Evolutionary conservation across 2,329 filamentous ascomycete species (phyloP).

Genomic region (Microcyclospora tardicrescens): DNA sequence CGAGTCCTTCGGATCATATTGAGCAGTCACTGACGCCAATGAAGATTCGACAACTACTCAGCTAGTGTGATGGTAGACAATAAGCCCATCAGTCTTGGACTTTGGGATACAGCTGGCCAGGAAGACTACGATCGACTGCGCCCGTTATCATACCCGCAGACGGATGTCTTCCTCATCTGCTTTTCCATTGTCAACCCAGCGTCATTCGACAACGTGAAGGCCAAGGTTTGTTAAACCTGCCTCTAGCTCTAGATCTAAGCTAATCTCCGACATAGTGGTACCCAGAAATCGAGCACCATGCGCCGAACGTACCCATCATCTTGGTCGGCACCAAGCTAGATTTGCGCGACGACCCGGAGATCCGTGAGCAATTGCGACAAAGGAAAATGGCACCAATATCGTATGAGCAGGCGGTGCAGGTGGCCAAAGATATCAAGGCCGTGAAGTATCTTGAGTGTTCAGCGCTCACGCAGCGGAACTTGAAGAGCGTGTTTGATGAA

Average conservation of each 20-base stretch:
- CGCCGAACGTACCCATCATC: constrained; percentile 89
- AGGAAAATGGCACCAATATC: constrained; percentile 97
- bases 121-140: constrained; percentile 95
- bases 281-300: constrained; percentile 94
- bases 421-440: constrained; percentile 87
- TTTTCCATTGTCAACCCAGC: constrained; percentile 97
- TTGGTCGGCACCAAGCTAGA: constrained; percentile 95
- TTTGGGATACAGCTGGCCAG: constrained; percentile 98
- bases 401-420: constrained; percentile 78
- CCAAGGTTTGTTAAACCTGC: constrained; percentile 54
- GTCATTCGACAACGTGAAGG: constrained; percentile 97
- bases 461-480: constrained; percentile 84
- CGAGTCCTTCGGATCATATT: neutral
- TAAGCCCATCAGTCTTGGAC: constrained; percentile 87
- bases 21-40: constrained; percentile 8
- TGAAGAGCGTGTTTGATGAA: constrained; percentile 98
- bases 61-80: constrained; percentile 98
- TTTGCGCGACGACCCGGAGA: constrained; percentile 75
- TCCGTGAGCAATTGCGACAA: constrained; percentile 66
- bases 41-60: constrained; percentile 95
- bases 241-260: neutral
- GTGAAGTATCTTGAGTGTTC: constrained; percentile 98
- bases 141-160: constrained; percentile 93
- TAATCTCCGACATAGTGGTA: constrained; percentile 57
- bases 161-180: constrained; percentile 95